Evolutionary conservation across 139 green algal genomes (phyloP).

Genomic region (Closterium sp.): DNA sequence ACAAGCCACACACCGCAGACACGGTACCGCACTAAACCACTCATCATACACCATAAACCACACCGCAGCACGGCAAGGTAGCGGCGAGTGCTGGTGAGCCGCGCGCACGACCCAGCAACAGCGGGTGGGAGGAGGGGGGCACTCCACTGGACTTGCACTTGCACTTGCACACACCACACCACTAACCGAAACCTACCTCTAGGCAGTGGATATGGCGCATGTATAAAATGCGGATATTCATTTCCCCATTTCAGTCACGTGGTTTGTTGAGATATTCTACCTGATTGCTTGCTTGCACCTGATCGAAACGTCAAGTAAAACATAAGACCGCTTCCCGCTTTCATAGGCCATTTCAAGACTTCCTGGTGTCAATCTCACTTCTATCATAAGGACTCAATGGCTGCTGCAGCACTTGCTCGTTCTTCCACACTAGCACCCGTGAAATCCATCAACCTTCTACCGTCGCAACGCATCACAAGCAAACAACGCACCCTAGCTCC

Average conservation of each 20-base stretch:
- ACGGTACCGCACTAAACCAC: too few species aligned
- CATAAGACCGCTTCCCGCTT: not conserved
- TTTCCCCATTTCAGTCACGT: not conserved
- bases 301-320: too few species aligned
- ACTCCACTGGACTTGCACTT: too few species aligned
- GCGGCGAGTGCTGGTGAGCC: too few species aligned
- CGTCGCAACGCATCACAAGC: not conserved
- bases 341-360: not conserved
- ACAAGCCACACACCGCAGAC: too few species aligned
- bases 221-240: not conserved
- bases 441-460: not conserved
- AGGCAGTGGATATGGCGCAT: not conserved
- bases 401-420: not conserved
- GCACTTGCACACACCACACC: too few species aligned
- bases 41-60: too few species aligned
- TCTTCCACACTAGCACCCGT: not conserved
- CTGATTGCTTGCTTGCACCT: not conserved
- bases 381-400: not conserved
- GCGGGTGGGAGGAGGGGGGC: too few species aligned
- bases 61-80: too few species aligned
- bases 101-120: too few species aligned
- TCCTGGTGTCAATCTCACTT: not conserved
- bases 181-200: not conserved
- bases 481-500: not conserved
- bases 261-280: not conserved